phyloP scores from a whole-genome alignment of 768 basidiomycete genomes.

The Fistulinella prunicolor region DNA sequence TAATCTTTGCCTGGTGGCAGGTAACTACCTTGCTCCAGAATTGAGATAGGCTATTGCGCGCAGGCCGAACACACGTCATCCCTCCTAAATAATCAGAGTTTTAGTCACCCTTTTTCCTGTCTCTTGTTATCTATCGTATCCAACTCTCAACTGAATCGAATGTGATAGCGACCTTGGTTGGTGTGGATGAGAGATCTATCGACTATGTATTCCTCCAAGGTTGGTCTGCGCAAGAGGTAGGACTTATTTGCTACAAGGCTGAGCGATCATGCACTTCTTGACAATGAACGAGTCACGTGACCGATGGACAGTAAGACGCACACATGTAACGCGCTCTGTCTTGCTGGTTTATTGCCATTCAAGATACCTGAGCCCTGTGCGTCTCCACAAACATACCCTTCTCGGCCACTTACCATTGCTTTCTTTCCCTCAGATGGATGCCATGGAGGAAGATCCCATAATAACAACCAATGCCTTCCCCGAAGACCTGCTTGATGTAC shows the following conservation, averaged over 20 bases:
- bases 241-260: too few relatives aligned
- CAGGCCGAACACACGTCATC: too few relatives aligned
- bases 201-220: too few relatives aligned
- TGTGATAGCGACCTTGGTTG: too few relatives aligned
- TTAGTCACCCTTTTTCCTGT: too few relatives aligned
- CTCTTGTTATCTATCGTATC: conserved; percentile 7
- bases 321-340: conserved; percentile 6
- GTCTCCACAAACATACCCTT: conserved; percentile 5
- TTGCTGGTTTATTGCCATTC: conserved; percentile 18
- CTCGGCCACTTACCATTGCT: too few relatives aligned
- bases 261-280: too few relatives aligned
- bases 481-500: conserved; percentile 17
- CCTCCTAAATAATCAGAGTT: too few relatives aligned
- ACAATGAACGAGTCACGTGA: too few relatives aligned
- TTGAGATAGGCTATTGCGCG: conserved; percentile 40
- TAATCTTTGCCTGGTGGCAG: conserved; percentile 89
- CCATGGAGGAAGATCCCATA: conserved; percentile 34
- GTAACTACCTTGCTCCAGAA: conserved; percentile 64
- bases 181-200: too few relatives aligned
- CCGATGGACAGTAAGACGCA: background rate
- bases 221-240: too few relatives aligned
- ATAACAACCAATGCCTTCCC: conserved; percentile 21
- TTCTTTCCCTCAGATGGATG: conserved; percentile 26
- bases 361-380: conserved; percentile 20
- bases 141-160: background rate